Conservation (phyloP, 345 rosid species). For the Tarenaya hassleriana region DNA sequence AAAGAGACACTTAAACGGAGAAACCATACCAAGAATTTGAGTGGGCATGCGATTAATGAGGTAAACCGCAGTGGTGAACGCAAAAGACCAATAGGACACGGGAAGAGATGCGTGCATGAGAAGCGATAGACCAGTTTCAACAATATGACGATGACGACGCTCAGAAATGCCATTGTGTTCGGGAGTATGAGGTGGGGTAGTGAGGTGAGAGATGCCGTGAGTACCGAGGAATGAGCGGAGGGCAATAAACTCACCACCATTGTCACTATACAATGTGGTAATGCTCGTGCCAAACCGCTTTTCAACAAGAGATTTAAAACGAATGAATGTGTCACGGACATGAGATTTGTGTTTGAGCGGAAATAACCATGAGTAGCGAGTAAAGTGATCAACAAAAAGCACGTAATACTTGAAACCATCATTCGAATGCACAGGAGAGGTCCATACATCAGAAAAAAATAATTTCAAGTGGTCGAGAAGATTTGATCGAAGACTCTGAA, state of each 20-base stretch:
- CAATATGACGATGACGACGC: background rate
- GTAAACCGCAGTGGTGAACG: background rate
- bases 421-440: background rate
- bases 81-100: background rate
- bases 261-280: background rate
- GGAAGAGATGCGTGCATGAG: background rate
- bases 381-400: no score
- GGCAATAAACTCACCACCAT: background rate
- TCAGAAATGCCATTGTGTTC: background rate
- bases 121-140: background rate
- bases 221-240: background rate
- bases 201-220: background rate
- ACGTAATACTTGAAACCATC: constrained; percentile 1
- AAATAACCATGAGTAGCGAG: no score
- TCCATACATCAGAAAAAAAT: no score
- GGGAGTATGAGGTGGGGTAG: background rate
- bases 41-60: background rate
- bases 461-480: constrained; percentile 2
- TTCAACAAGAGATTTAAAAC: background rate
- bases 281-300: background rate
- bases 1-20: no score
- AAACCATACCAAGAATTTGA: background rate
- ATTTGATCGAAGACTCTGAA: background rate
- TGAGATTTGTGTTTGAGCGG: background rate
- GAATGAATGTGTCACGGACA: background rate